Evolutionary conservation across 2,329 filamentous ascomycete species (phyloP).

Genomic region (Phialemonium atrogriseum): DNA sequence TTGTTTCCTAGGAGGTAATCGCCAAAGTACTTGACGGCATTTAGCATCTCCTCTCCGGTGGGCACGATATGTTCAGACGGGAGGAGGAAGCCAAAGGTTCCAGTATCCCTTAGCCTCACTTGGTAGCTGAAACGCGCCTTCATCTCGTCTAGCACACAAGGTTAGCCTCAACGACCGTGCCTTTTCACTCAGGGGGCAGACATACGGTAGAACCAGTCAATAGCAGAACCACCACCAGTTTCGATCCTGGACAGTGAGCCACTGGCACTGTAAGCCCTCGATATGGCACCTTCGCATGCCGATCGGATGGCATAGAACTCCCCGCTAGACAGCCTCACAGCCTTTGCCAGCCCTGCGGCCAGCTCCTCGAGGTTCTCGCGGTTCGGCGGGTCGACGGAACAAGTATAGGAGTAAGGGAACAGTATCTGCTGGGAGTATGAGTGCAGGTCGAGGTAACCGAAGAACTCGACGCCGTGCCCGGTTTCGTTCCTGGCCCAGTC

Average conservation of each 20-base stretch:
- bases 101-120: slow-evolving; percentile 87
- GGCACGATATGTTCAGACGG: slow-evolving; percentile 82
- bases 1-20: slow-evolving; percentile 68
- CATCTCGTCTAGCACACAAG: slow-evolving; percentile 48
- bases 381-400: slow-evolving; percentile 67
- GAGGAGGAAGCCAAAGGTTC: slow-evolving; percentile 87
- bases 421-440: slow-evolving; percentile 93
- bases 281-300: slow-evolving; percentile 75
- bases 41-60: slow-evolving; percentile 79
- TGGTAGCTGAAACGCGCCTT: slow-evolving; percentile 81
- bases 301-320: slow-evolving; percentile 71
- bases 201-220: slow-evolving; percentile 83
- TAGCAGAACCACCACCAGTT: slow-evolving; percentile 70
- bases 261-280: slow-evolving; percentile 17
- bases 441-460: slow-evolving; percentile 85
- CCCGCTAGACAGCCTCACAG: slow-evolving; percentile 72
- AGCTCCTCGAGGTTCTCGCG: slow-evolving; percentile 89
- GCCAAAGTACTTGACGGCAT: slow-evolving; percentile 75
- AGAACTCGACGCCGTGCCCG: slow-evolving; percentile 61
- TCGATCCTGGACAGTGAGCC: slow-evolving; percentile 47
- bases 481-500: slow-evolving; percentile 80
- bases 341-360: slow-evolving; percentile 78
- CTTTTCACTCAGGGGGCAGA: neutral
- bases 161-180: slow-evolving; percentile 5
- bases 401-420: slow-evolving; percentile 87